phyloP scores from a whole-genome alignment of 2,329 filamentous ascomycete genomes.

The Monosporascus ibericus region DNA sequence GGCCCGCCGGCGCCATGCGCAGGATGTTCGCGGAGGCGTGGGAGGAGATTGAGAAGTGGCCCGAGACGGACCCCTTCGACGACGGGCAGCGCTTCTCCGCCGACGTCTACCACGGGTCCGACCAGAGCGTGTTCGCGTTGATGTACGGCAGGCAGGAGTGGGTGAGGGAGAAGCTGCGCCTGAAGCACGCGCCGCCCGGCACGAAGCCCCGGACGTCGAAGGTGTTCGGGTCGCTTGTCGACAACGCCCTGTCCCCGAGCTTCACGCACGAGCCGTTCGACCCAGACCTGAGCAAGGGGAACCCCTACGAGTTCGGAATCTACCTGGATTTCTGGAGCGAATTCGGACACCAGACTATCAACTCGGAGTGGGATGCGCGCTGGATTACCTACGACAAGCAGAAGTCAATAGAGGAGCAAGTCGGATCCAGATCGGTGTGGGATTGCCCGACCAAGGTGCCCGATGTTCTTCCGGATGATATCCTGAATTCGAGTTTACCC shows the following conservation, averaged over 20 bases:
- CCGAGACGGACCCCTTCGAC: neutral
- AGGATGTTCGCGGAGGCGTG: neutral
- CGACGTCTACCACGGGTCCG: neutral
- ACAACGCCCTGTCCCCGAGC: neutral
- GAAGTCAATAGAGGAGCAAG: neutral
- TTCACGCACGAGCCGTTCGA: conserved; percentile 1
- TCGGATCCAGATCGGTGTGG: neutral
- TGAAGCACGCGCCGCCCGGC: neutral
- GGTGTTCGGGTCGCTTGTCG: neutral
- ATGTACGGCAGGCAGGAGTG: conserved; percentile 1
- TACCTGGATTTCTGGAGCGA: neutral
- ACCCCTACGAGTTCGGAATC: conserved; percentile 1
- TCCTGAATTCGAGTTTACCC: neutral
- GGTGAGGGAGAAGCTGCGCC: neutral
- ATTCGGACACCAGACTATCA: neutral
- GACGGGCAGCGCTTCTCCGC: neutral
- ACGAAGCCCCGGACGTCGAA: neutral
- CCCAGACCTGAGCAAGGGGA: neutral
- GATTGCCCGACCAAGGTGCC: neutral
- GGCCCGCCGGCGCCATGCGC: neutral
- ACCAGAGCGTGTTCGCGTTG: neutral
- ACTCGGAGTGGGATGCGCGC: neutral
- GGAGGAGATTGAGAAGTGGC: neutral
- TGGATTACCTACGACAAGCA: neutral
- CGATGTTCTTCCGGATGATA: neutral